These are phyloP conservation scores for Panaeolus cyanescens DNA, from an alignment of 768 basidiomycete species.

Conservation along the genomic window DNA sequence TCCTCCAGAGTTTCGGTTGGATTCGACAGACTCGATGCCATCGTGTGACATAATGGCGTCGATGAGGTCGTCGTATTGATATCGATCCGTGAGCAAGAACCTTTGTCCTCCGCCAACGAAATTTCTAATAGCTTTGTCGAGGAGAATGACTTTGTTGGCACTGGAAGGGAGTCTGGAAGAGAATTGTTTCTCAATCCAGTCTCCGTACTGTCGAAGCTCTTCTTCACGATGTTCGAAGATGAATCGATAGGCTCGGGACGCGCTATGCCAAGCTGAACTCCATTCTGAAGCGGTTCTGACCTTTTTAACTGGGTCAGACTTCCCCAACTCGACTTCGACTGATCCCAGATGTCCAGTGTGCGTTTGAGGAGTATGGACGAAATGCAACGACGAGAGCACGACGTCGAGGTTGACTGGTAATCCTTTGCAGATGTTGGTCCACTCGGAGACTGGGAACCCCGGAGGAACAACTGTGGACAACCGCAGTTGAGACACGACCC, in stretches of 20 bases:
- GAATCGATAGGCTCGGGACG: neutral
- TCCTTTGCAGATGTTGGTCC: slow-evolving; percentile 14
- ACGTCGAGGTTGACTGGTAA: slow-evolving; percentile 12
- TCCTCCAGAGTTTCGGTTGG: neutral
- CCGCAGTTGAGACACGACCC: neutral
- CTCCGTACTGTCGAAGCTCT: slow-evolving; percentile 14
- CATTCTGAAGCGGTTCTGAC: slow-evolving; percentile 23
- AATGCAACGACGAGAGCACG: slow-evolving; percentile 14
- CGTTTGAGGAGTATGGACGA: slow-evolving; percentile 15
- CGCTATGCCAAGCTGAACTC: slow-evolving; percentile 14
- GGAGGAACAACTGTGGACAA: neutral
- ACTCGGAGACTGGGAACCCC: slow-evolving; percentile 10
- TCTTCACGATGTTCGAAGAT: slow-evolving; percentile 11
- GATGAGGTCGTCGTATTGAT: neutral
- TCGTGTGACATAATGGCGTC: slow-evolving; percentile 11
- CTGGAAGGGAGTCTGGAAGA: slow-evolving; percentile 6
- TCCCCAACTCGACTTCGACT: slow-evolving; percentile 16
- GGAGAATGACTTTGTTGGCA: slow-evolving; percentile 12
- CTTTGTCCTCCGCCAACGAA: slow-evolving; percentile 15
- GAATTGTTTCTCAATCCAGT: slow-evolving; percentile 6
- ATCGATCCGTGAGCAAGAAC: slow-evolving; percentile 11
- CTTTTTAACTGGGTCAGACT: slow-evolving; percentile 10
- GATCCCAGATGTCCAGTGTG: slow-evolving; percentile 15
- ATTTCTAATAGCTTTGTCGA: slow-evolving; percentile 14
- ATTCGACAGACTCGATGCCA: slow-evolving; percentile 15